phyloP scores from a whole-genome alignment of 1,284 basidiomycete genomes.

The Porogramme epimiltina region DNA sequence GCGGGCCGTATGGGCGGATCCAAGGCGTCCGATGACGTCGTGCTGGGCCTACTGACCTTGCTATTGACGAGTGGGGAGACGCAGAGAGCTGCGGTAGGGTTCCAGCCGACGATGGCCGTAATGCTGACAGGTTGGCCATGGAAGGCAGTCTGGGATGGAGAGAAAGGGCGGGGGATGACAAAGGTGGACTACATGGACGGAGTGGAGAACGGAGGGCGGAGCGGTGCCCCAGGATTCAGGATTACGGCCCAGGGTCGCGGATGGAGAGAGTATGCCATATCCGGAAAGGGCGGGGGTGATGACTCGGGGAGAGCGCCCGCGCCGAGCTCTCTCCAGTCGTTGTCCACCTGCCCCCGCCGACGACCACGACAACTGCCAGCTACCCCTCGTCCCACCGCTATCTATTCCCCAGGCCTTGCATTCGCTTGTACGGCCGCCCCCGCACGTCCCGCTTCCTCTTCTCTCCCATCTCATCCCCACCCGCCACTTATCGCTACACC shows the following conservation, averaged over 20 bases:
- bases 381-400: neutral
- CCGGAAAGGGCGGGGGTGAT: constrained; percentile 12
- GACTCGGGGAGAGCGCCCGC: constrained; percentile 7
- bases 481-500: constrained; percentile 19
- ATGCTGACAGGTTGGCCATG: no score
- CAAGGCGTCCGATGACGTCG: no score
- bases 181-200: no score
- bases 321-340: neutral
- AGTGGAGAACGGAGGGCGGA: no score
- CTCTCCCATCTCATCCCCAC: constrained; percentile 4
- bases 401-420: constrained; percentile 28
- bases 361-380: constrained; percentile 3
- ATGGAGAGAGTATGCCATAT: constrained; percentile 4
- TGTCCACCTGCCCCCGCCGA: neutral
- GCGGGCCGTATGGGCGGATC: no score
- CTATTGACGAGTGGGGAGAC: no score
- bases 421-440: constrained; percentile 29
- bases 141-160: no score
- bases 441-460: constrained; percentile 7
- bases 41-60: no score
- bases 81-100: no score
- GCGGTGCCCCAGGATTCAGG: no score
- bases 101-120: no score
- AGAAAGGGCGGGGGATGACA: no score
- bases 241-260: neutral